Evolutionary conservation across 805 yeast species (phyloP), one percentile per base, ranked within the genome.

Genomic region (Zygosaccharomyces rouxii): DNA sequence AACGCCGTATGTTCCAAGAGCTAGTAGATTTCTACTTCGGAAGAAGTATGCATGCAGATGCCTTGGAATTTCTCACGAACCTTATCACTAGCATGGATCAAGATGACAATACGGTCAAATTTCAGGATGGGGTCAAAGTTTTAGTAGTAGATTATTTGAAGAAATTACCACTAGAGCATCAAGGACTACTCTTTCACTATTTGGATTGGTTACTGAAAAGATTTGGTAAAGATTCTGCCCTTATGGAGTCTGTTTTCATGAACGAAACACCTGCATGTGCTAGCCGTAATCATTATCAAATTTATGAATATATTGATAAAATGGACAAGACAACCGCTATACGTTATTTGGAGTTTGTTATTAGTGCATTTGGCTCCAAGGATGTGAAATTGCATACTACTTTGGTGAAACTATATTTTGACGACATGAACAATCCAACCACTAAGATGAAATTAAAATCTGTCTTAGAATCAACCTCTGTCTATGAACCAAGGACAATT

Each of bases 11-110:
- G 59, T 78, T 78, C 56, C 76, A 77, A 28, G 97, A 89, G 57
- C 71, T 90, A 37, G 75, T 88, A 7, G 95, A 86, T 58, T 90
- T 87, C 59, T 87, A 84, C 56, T 81, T 71, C 55, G 79, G 84
- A n/a, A 71, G 83, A 45, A 62, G 68, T 1, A 61, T 77, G 42
- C 96, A 89, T 64, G 69, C 71, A 6, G 79, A 82, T 44, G 95
- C 97, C 0, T 68, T 94, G 37, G 68, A 73, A 4, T 73, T 86
- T 59, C 69, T 92, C 16, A 67, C 70, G n/a, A 64, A 47, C 9
- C 39, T 58, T 14, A 26, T 44, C 11, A 63, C 11, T 49, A 76
- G 22, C 58, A 66, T 29, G 25, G 52, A 59, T 35, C 50, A 48
- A 10, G 41, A 47, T 2, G 40, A 49, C 2, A 50, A 52, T 18